Conservation (phyloP, 805 yeast genomes). For the Schizosaccharomyces lindneri region DNA sequence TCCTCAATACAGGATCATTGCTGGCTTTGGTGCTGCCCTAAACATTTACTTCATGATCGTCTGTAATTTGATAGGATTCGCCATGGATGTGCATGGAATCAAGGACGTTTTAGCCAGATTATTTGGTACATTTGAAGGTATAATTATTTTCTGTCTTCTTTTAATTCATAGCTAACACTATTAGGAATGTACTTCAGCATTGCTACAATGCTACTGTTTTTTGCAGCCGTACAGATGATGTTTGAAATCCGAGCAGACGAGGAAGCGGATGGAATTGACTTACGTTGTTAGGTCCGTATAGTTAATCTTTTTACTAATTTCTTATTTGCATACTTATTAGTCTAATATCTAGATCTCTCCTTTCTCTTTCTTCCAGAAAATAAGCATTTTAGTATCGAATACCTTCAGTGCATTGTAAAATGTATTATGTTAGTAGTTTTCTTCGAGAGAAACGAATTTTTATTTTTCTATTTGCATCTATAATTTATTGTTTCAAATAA, state of each 20-base stretch:
- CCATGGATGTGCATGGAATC: conserved; percentile 76
- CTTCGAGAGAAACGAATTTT: too few relatives aligned
- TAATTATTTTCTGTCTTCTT: neutral
- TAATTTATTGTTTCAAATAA: too few relatives aligned
- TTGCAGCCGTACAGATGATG: conserved; percentile 79
- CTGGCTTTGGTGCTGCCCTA: conserved; percentile 7
- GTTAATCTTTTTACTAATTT: neutral
- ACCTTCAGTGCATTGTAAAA: too few relatives aligned
- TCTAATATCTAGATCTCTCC: too few relatives aligned
- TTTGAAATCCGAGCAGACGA: conserved; percentile 77
- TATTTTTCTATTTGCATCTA: too few relatives aligned
- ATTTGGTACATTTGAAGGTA: conserved; percentile 46
- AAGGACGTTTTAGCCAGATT: conserved; percentile 36
- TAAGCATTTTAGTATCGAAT: too few relatives aligned
- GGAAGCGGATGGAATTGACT: conserved; percentile 54
- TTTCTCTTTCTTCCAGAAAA: too few relatives aligned
- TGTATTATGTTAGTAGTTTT: too few relatives aligned
- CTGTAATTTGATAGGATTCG: conserved; percentile 85
- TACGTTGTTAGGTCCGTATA: conserved; percentile 31
- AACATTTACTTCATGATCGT: conserved; percentile 97
- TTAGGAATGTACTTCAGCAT: conserved; percentile 18
- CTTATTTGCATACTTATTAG: neutral
- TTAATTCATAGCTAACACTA: neutral
- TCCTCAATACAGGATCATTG: neutral
- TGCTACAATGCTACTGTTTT: conserved; percentile 42